Evolutionary conservation across 768 basidiomycete genomes (phyloP), one percentile per base, ranked within the genome.

Genomic region (Mycena leptocephala): DNA sequence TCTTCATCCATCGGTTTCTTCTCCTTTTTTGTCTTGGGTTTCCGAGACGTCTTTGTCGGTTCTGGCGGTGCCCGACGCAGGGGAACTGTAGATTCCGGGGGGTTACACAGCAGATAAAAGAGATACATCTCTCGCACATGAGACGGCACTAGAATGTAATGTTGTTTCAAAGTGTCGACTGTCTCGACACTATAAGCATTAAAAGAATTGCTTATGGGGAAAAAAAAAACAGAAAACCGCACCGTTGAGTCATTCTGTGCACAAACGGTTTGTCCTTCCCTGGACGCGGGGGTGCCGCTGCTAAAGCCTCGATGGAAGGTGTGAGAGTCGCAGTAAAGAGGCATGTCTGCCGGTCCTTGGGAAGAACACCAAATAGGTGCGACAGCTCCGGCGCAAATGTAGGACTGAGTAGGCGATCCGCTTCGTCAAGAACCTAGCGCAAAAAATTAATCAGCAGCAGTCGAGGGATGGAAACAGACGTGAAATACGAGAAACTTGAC

Each of bases 251-350:
- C 84, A 95, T 95, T 46, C 95, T 88, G 83, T 98, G 94, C 30
- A 98, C 89, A 81, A 97, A 98, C 0, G 97, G 96, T 76, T 91
- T 93, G 81, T 93, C 89, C 84, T 98, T 99, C 6, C 97, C 98
- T 0, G 90, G 88, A 78, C 92, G 89, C 3, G 97, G 96, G 9
- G 93, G 85, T 24, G 93, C 93, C 43, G 90, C 88, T 8, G 93
- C 94, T 26, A 99, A 82, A 10, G 90, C 88, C 80, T 97, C 95
- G 72, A 99, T 96, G 0, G 96, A 92, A 8, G 93, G 90, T 6
- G 97, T 97, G 75, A 98, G 87, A 1, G 98, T 99, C 0, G 98
- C 98, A 0, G 98, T 99, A 85, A 99, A 99, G 51, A 99, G 90
- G 80, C 97, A 96, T 0, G 98, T 99, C 83, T 99, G 98, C n/a